Base-by-base conservation (phyloP, 2,329 filamentous ascomycete genomes). In the Fusarium illudens region DNA sequence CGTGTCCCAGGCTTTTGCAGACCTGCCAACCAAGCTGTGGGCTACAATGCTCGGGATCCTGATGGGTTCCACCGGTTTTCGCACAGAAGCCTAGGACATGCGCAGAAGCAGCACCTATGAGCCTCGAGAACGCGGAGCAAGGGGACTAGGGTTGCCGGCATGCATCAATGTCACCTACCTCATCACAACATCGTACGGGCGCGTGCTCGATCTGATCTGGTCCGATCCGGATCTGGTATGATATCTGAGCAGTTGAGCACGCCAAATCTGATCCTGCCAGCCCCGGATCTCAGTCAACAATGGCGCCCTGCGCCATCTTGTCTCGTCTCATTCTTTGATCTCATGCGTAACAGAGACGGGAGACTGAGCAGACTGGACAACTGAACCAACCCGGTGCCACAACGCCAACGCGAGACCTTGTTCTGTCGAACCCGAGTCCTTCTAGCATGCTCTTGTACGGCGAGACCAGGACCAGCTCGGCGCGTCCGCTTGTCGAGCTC, bases 151-250 rank as follows among this genome's bases (percentile, higher is more conserved):
- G 58, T 17, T 30, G 34, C 48, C 57, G 49, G 29, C 42, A 51
- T 51, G 60, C 33, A 64, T 32, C 22, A 19, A 52, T 55, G 13
- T 44, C 44, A 52, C 55, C 44, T 44, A 19, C 29, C n/a, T 58
- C 39, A 48, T 48, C 51, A 53, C 22, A 27, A 27, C 30, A 56
- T 53, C 39, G 46, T 42, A 66, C 62, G 60, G 37, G 20, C 33
- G 52, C 50, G n/a, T 54, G 52, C 62, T 52, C 50, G 62, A 62
- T 58, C 62, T 65, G 37, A 65, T 50, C 36, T 55, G 34, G 42
- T 50, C 30, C 51, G 39, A 37, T 53, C 37, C 36, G 27, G 46
- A 39, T 36, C 19, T 58, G 29, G 29, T 25, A 25, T 58, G 55
- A 58, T 62, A 39, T 50, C 30, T 53, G 25, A 39, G 20, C 17